Percentiles rank a stretch among this genome's conserved stretches.
phyloP scores from a whole-genome alignment of 2,329 filamentous ascomycete genomes.

The Daldinia sp. region DNA sequence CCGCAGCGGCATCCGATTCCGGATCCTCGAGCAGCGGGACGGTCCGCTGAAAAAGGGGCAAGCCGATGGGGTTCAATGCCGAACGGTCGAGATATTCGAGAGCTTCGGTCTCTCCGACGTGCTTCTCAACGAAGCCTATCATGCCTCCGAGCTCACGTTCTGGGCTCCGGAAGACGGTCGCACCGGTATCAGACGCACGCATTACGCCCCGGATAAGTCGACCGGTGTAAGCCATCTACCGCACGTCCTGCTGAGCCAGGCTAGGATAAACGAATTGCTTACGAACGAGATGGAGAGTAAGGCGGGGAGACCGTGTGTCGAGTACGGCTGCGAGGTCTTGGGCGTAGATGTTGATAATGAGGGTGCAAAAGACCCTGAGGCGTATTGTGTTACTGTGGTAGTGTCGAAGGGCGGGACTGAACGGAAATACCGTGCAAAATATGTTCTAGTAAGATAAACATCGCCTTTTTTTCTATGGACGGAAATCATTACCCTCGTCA shows the following conservation, averaged over 20 bases:
- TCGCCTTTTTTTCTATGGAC: neutral
- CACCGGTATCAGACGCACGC: conserved; percentile 58
- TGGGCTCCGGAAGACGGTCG: conserved; percentile 58
- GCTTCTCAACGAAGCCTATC: conserved; percentile 68
- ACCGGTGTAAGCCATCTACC: conserved; percentile 65
- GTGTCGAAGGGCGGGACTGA: conserved; percentile 57
- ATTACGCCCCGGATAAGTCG: conserved; percentile 65
- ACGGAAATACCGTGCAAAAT: conserved; percentile 61
- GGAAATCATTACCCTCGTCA: neutral
- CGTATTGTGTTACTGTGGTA: conserved; percentile 60
- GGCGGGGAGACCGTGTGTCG: conserved; percentile 58
- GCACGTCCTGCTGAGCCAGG: conserved; percentile 69
- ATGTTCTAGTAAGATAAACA: conserved; percentile 60
- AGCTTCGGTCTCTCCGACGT: conserved; percentile 67
- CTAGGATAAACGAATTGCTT: conserved; percentile 66
- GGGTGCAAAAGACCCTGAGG: conserved; percentile 52
- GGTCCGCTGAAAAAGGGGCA: conserved; percentile 70
- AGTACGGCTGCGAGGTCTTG: conserved; percentile 67
- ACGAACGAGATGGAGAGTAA: conserved; percentile 62
- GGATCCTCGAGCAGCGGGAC: conserved; percentile 67
- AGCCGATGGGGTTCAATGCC: conserved; percentile 72
- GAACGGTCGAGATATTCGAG: conserved; percentile 72
- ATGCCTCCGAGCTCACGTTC: conserved; percentile 69
- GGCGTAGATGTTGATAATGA: conserved; percentile 62
- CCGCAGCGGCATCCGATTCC: conserved; percentile 66